Conservation (phyloP, 2,329 filamentous ascomycete genomes). For the Coniochaeta hoffmannii region DNA sequence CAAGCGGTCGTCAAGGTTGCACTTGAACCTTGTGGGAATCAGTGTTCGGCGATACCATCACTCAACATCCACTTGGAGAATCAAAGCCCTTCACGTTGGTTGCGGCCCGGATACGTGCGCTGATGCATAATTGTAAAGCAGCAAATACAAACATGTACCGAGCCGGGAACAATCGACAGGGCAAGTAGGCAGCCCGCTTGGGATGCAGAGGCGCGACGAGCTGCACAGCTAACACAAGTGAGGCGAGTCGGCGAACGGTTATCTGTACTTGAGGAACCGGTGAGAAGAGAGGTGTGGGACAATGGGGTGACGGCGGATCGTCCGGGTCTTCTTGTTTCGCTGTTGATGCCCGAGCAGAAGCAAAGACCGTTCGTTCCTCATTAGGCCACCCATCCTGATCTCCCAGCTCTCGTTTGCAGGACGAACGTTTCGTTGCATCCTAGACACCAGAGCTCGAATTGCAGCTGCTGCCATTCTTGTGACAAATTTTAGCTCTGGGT, state of each 20-base stretch:
- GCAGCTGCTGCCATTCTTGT: too few relatives aligned
- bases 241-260: constrained; percentile 5
- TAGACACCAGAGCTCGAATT: not conserved
- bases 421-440: constrained; percentile 5
- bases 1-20: not conserved
- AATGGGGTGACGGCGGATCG: constrained; percentile 14
- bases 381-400: constrained; percentile 3
- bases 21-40: too few relatives aligned
- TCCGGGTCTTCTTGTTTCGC: constrained; percentile 22
- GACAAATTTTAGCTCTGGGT: not conserved
- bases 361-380: constrained; percentile 15
- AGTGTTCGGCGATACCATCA: not conserved
- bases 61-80: not conserved
- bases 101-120: not conserved
- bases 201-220: not conserved
- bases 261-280: constrained; percentile 5
- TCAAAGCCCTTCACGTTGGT: not conserved
- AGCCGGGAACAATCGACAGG: not conserved
- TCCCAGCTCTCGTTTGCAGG: constrained; percentile 13
- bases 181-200: not conserved
- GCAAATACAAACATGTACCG: not conserved
- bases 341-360: constrained; percentile 32
- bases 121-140: not conserved
- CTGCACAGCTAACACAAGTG: not conserved
- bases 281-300: constrained; percentile 11